phyloP scores from a whole-genome alignment of 345 rosid species.

The Sapria himalayana region DNA sequence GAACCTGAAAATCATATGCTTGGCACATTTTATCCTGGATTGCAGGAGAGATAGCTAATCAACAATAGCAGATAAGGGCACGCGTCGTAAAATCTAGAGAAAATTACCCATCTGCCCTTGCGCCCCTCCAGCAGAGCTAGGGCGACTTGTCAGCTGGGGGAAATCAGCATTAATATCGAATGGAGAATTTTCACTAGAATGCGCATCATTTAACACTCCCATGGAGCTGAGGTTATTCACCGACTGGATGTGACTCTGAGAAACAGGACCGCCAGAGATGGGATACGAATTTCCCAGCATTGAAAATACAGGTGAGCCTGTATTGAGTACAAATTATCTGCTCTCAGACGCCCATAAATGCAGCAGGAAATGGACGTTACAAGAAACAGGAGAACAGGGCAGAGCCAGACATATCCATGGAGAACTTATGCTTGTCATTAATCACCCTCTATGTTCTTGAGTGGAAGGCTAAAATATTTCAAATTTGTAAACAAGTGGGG shows the following conservation, averaged over 20 bases:
- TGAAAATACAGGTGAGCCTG: slow-evolving; percentile 89
- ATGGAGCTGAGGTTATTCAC: slow-evolving; percentile 66
- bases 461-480: too few relatives aligned
- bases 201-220: slow-evolving; percentile 76
- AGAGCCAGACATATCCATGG: slow-evolving; percentile 1
- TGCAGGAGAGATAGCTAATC: slow-evolving; percentile 1
- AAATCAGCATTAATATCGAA: slow-evolving; percentile 90
- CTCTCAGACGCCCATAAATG: too few relatives aligned
- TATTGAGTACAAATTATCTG: too few relatives aligned
- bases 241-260: slow-evolving; percentile 70
- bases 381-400: slow-evolving; percentile 6
- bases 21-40: slow-evolving; percentile 7
- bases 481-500: too few relatives aligned
- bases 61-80: too few relatives aligned
- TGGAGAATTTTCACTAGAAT: slow-evolving; percentile 63
- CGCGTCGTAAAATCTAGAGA: slow-evolving; percentile 1
- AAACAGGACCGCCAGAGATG: slow-evolving; percentile 59
- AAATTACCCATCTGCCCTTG: slow-evolving; percentile 86
- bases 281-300: slow-evolving; percentile 68
- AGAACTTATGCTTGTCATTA: too few relatives aligned
- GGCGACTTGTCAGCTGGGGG: slow-evolving; percentile 82
- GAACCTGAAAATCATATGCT: slow-evolving; percentile 36
- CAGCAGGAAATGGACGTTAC: slow-evolving; percentile 9
- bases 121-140: slow-evolving; percentile 90
- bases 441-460: too few relatives aligned